Conservation (phyloP, 177 flowering plant species). For the Vitis hybrid region DNA sequence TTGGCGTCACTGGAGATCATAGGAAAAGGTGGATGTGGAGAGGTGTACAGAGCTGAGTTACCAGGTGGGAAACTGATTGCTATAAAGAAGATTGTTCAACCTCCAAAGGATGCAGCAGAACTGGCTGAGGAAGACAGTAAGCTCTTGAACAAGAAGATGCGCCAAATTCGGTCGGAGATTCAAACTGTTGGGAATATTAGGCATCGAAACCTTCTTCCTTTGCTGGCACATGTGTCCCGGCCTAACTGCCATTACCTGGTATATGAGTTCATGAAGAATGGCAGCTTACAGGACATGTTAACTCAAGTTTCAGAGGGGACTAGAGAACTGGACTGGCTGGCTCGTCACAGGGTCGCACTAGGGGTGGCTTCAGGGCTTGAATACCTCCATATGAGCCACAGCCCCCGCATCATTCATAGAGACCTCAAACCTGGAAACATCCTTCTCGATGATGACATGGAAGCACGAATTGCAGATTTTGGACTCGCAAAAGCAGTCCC, state of each 20-base stretch:
- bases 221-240: constrained; percentile 69
- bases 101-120: constrained; percentile 53
- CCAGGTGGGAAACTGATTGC: constrained; percentile 75
- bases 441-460: constrained; percentile 86
- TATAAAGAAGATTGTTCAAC: constrained; percentile 72
- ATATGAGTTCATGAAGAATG: constrained; percentile 92
- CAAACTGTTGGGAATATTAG: constrained; percentile 80
- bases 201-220: constrained; percentile 81
- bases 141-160: constrained; percentile 61
- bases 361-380: constrained; percentile 87
- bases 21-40: constrained; percentile 89
- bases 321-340: constrained; percentile 62
- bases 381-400: constrained; percentile 72
- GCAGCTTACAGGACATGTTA: constrained; percentile 76
- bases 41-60: constrained; percentile 74
- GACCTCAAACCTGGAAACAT: constrained; percentile 91
- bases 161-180: constrained; percentile 87
- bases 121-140: constrained; percentile 63
- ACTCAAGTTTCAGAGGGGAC: constrained; percentile 42
- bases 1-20: constrained; percentile 55
- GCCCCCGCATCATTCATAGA: constrained; percentile 75
- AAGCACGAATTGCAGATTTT: constrained; percentile 87
- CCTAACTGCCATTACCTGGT: constrained; percentile 83
- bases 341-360: constrained; percentile 54
- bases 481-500: constrained; percentile 92